These are phyloP conservation scores for Pleomassaria siparia DNA, from an alignment of 2,329 filamentous ascomycete genomes.

Conservation along the genomic window DNA sequence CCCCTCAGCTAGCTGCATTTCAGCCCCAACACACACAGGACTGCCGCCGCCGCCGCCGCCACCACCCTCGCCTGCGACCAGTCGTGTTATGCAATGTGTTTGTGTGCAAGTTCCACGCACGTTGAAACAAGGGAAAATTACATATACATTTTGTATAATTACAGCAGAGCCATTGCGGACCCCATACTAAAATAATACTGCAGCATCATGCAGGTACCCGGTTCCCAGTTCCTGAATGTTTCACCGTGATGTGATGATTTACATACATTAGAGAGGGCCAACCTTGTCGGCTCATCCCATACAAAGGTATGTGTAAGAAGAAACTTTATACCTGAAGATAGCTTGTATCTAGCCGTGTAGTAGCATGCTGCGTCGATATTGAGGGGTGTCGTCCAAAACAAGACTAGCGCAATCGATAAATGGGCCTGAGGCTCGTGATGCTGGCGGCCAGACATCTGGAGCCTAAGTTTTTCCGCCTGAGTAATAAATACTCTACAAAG, in stretches of 20 bases:
- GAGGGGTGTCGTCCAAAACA: constrained; percentile 8
- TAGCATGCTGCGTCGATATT: background rate
- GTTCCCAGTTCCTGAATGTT: background rate
- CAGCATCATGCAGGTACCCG: constrained; percentile 9
- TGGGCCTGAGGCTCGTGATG: constrained; percentile 12
- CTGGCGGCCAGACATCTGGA: background rate
- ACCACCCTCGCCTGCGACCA: background rate
- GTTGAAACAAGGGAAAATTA: too few species aligned
- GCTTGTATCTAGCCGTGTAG: background rate
- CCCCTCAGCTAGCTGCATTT: background rate
- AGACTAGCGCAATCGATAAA: constrained; percentile 7
- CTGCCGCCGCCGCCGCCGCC: too few species aligned
- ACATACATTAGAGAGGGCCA: background rate
- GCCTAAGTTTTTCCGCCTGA: constrained; percentile 12
- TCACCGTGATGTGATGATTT: background rate
- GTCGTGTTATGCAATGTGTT: background rate
- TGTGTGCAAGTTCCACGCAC: too few species aligned
- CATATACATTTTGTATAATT: background rate
- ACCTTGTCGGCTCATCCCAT: background rate
- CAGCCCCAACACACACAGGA: background rate
- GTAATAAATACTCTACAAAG: too few species aligned
- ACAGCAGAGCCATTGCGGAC: background rate
- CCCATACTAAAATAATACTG: background rate
- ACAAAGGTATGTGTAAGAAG: too few species aligned
- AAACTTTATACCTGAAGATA: too few species aligned